phyloP scores from a whole-genome alignment of 768 basidiomycete species.

The Lentinula sp. region DNA sequence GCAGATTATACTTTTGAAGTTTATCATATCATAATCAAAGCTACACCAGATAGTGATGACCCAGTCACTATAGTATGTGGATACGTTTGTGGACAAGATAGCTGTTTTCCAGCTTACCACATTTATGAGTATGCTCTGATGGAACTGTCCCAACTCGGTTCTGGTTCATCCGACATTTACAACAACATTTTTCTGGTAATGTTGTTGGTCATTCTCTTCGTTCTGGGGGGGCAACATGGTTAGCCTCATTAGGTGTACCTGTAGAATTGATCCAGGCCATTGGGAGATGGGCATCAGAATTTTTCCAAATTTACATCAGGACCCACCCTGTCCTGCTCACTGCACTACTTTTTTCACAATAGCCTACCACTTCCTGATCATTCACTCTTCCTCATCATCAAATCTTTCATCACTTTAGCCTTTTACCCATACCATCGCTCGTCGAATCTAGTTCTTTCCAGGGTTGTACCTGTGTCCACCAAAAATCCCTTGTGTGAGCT shows the following conservation, averaged over 20 bases:
- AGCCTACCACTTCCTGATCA: no score
- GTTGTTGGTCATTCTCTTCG: slow-evolving; percentile 17
- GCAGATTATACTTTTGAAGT: no score
- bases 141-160: background rate
- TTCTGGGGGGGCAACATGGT: slow-evolving; percentile 6
- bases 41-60: slow-evolving; percentile 13
- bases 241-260: slow-evolving; percentile 16
- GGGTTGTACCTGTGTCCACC: no score
- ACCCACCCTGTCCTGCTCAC: slow-evolving; percentile 20
- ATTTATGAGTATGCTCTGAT: background rate
- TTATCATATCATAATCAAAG: no score
- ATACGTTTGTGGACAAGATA: background rate
- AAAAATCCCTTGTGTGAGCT: no score
- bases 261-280: slow-evolving; percentile 18
- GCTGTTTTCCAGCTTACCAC: background rate
- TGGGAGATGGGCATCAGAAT: slow-evolving; percentile 24
- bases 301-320: slow-evolving; percentile 23
- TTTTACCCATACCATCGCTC: no score
- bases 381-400: no score
- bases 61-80: background rate
- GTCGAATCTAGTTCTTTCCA: no score
- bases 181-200: background rate
- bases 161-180: background rate
- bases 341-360: background rate
- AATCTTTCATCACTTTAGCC: no score